Percentiles rank a stretch among this genome's conserved stretches.
phyloP scores from a whole-genome alignment of 225 moss, liverwort and hornwort species.

The Climacium dendroides region DNA sequence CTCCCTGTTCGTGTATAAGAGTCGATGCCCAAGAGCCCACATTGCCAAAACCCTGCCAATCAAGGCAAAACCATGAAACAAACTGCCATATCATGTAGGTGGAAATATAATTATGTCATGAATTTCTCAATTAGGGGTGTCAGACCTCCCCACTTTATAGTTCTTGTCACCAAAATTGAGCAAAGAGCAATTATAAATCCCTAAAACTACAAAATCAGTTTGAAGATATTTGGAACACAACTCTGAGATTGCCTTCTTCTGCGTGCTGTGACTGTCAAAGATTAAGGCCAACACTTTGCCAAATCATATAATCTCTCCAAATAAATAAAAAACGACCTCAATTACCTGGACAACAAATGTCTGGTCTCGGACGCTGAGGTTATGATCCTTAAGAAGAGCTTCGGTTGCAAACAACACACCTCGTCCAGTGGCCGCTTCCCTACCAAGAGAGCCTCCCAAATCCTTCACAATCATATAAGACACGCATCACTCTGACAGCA shows the following conservation, averaged over 20 bases:
- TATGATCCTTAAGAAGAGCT: constrained; percentile 74
- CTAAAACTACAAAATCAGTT: neutral
- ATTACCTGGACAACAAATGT: constrained; percentile 71
- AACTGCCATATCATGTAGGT: neutral
- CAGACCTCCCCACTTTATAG: neutral
- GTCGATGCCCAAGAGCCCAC: constrained; percentile 87
- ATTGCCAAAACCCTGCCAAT: constrained; percentile 86
- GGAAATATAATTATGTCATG: neutral
- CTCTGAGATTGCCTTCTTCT: neutral
- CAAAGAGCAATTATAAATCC: neutral
- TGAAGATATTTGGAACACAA: neutral
- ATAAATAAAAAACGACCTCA: neutral
- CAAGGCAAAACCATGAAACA: neutral
- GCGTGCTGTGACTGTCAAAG: neutral
- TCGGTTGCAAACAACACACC: constrained; percentile 77
- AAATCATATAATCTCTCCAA: neutral
- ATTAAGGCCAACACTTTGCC: neutral
- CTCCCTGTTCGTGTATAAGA: constrained; percentile 76
- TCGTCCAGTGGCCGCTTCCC: constrained; percentile 93
- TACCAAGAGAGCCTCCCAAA: constrained; percentile 93
- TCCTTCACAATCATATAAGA: constrained; percentile 24
- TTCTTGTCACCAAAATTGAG: neutral
- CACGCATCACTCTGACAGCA: neutral
- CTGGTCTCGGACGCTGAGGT: constrained; percentile 51
- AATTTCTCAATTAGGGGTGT: neutral